phyloP scores from a whole-genome alignment of 2,329 filamentous ascomycete species.

The Thielaviopsis populi region DNA sequence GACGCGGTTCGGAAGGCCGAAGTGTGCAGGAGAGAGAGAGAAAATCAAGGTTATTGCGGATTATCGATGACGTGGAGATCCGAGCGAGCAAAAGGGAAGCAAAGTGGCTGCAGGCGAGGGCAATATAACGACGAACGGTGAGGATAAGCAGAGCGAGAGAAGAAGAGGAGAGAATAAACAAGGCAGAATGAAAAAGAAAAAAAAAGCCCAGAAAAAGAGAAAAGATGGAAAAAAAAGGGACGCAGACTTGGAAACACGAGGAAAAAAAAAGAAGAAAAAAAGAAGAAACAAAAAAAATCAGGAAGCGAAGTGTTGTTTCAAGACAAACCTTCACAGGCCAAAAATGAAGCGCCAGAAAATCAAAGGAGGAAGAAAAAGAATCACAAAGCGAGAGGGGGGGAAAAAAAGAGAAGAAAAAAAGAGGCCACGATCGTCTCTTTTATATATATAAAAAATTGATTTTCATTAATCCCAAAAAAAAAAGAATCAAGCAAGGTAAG shows the following conservation, averaged over 20 bases:
- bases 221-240: constrained; percentile 12
- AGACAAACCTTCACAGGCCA: background rate
- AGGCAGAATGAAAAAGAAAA: constrained; percentile 16
- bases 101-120: background rate
- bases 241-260: constrained; percentile 11
- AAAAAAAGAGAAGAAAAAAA: constrained; percentile 2
- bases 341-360: background rate
- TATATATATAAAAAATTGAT: background rate
- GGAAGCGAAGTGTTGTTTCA: background rate
- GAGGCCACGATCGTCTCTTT: background rate
- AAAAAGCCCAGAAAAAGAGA: constrained; percentile 13
- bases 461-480: background rate
- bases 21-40: background rate
- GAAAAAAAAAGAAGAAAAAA: constrained; percentile 1
- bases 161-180: constrained; percentile 16
- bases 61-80: constrained; percentile 11
- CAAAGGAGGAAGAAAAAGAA: no score
- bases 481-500: background rate
- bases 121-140: background rate
- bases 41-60: background rate
- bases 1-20: background rate
- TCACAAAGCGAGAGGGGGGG: background rate
- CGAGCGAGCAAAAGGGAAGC: background rate
- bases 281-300: constrained; percentile 7
- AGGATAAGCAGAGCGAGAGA: constrained; percentile 17